Percentiles rank a stretch among this genome's conserved stretches.
These are phyloP conservation scores for Lecanicillium sp. DNA, from an alignment of 2,329 filamentous ascomycete genomes.

Conservation along the genomic window DNA sequence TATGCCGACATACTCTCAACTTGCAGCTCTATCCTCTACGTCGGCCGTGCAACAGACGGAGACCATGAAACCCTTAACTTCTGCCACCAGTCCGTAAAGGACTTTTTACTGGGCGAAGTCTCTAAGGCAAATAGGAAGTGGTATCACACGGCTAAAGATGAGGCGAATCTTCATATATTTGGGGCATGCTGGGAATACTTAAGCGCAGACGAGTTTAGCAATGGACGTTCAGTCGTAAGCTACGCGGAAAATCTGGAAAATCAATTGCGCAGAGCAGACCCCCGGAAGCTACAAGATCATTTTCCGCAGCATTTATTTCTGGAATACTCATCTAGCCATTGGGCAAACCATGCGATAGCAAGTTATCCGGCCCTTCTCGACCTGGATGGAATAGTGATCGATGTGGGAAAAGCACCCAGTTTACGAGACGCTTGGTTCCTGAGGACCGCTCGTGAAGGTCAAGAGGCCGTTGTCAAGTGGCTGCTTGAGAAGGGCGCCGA, in stretches of 20 bases:
- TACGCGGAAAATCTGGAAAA: not conserved
- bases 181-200: slow-evolving; percentile 7
- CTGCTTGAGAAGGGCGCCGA: not conserved
- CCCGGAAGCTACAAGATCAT: not conserved
- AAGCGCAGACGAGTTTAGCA: not conserved
- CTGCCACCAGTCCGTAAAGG: slow-evolving; percentile 9
- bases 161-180: slow-evolving; percentile 6
- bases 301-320: too few relatives aligned
- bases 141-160: slow-evolving; percentile 5
- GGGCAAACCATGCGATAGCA: too few relatives aligned
- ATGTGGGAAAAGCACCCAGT: slow-evolving; percentile 5
- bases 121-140: not conserved
- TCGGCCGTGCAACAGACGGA: not conserved
- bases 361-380: too few relatives aligned
- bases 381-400: slow-evolving; percentile 1
- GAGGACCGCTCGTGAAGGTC: not conserved
- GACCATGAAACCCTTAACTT: slow-evolving; percentile 8
- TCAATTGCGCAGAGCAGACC: not conserved
- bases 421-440: slow-evolving; percentile 3
- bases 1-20: slow-evolving; percentile 7
- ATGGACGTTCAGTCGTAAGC: not conserved
- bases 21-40: slow-evolving; percentile 6
- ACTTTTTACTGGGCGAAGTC: slow-evolving; percentile 5
- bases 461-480: not conserved
- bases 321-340: too few relatives aligned